A percentile compares a stretch with the other conserved stretches of the same genome.
Evolutionary conservation across 179 eudicot genomes (phyloP).

Genomic region (Spinacia oleracea): DNA sequence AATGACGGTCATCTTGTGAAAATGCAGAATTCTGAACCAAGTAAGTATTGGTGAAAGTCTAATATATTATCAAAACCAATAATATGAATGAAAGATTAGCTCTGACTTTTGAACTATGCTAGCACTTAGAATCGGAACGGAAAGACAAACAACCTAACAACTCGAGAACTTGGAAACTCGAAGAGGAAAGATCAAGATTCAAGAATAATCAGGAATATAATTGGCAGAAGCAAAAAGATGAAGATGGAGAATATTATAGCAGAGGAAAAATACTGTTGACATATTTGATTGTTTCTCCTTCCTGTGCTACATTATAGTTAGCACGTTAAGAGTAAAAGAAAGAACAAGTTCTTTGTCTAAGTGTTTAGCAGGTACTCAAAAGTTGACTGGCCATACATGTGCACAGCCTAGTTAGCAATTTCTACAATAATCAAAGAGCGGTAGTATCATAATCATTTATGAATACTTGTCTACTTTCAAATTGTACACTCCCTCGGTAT

Average conservation of each 20-base stretch:
- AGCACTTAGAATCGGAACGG: neutral
- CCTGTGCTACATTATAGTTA: neutral
- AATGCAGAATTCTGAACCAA: neutral
- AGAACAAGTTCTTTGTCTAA: slow-evolving; percentile 4
- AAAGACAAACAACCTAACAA: neutral
- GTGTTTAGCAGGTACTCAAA: neutral
- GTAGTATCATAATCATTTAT: no score
- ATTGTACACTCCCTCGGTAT: no score
- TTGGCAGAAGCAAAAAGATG: neutral
- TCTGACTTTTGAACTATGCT: neutral
- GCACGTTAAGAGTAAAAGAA: slow-evolving; percentile 9
- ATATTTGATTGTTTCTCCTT: slow-evolving; percentile 16
- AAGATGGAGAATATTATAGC: neutral
- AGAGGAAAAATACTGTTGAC: neutral
- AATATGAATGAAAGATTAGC: neutral
- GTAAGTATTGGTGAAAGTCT: neutral
- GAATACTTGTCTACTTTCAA: no score
- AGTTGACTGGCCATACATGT: neutral
- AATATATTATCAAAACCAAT: neutral
- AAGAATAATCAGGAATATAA: neutral
- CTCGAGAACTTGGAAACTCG: no score
- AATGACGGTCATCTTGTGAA: neutral
- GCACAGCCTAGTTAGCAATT: neutral
- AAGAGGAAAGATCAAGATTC: no score
- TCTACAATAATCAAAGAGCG: neutral